Conservation (phyloP, 2,329 filamentous ascomycete species). For the Coleophoma eucalyptorum region DNA sequence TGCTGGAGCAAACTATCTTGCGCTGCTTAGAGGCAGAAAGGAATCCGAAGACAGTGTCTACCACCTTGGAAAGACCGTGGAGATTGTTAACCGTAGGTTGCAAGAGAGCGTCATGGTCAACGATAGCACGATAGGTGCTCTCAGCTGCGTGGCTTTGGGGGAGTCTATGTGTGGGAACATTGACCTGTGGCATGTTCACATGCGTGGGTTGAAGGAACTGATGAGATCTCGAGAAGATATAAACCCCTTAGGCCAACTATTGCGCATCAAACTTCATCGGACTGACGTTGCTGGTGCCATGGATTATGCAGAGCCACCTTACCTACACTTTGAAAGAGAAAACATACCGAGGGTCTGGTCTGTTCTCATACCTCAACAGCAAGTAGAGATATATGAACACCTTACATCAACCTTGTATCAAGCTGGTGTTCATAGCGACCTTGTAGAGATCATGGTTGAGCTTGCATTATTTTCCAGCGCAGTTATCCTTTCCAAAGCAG, state of each 20-base stretch:
- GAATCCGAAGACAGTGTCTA: slow-evolving; percentile 13
- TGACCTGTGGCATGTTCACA: slow-evolving; percentile 16
- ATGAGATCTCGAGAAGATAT: slow-evolving; percentile 5
- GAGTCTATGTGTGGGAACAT: slow-evolving; percentile 14
- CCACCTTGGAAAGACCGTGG: slow-evolving; percentile 8
- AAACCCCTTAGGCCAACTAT: slow-evolving; percentile 3
- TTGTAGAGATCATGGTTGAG: slow-evolving; percentile 8
- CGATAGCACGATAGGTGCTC: slow-evolving; percentile 13
- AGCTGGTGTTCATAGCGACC: slow-evolving; percentile 2
- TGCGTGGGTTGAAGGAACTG: slow-evolving; percentile 18
- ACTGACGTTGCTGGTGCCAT: slow-evolving; percentile 19
- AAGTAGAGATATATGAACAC: neutral
- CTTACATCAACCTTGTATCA: neutral
- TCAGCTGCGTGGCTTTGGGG: slow-evolving; percentile 18
- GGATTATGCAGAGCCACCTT: slow-evolving; percentile 14
- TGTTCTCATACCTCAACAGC: neutral
- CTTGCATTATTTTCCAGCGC: slow-evolving; percentile 12
- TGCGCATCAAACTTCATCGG: slow-evolving; percentile 15
- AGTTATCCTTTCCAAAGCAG: slow-evolving; percentile 6
- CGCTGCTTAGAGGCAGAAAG: slow-evolving; percentile 9
- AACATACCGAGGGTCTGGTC: slow-evolving; percentile 7
- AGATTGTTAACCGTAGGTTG: slow-evolving; percentile 12
- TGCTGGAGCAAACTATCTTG: slow-evolving; percentile 13
- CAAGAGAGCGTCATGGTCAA: neutral
- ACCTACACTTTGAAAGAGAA: slow-evolving; percentile 7